These are phyloP conservation scores for Claviceps sorghi DNA, from an alignment of 2,329 filamentous ascomycete genomes.

Conservation along the genomic window DNA sequence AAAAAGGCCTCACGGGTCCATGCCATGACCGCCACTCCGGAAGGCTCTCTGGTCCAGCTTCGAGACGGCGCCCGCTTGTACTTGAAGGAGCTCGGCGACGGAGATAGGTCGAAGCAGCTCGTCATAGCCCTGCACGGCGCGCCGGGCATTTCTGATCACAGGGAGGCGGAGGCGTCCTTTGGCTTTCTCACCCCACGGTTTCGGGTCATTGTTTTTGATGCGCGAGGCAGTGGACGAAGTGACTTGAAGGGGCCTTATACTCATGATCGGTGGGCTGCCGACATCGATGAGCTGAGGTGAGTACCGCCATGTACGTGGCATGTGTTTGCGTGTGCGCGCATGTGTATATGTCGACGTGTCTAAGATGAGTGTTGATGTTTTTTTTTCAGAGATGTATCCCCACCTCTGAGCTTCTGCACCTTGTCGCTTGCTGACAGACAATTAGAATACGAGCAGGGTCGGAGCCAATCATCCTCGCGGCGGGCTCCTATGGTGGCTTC, in stretches of 20 bases:
- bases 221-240: constrained; percentile 12
- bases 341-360: background rate
- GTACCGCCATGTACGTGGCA: background rate
- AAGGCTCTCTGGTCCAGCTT: constrained; percentile 5
- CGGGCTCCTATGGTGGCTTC: constrained; percentile 12
- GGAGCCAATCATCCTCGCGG: constrained; percentile 11
- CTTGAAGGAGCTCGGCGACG: constrained; percentile 9
- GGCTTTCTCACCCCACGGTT: constrained; percentile 9
- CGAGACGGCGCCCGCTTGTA: constrained; percentile 11
- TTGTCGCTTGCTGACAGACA: background rate
- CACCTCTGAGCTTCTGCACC: background rate
- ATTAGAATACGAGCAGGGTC: constrained; percentile 10
- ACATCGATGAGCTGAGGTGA: constrained; percentile 14
- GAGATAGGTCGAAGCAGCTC: constrained; percentile 8
- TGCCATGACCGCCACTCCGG: background rate
- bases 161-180: constrained; percentile 9
- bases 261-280: constrained; percentile 12
- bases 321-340: background rate
- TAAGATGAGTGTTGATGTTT: background rate
- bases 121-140: constrained; percentile 12
- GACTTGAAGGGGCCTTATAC: constrained; percentile 11
- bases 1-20: background rate
- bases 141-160: constrained; percentile 11
- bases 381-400: background rate
- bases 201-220: constrained; percentile 12